A percentile compares a stretch with the other conserved stretches of the same genome.
Conservation (phyloP, 2,329 filamentous ascomycete genomes). For the Arachnopeziza araneosa region DNA sequence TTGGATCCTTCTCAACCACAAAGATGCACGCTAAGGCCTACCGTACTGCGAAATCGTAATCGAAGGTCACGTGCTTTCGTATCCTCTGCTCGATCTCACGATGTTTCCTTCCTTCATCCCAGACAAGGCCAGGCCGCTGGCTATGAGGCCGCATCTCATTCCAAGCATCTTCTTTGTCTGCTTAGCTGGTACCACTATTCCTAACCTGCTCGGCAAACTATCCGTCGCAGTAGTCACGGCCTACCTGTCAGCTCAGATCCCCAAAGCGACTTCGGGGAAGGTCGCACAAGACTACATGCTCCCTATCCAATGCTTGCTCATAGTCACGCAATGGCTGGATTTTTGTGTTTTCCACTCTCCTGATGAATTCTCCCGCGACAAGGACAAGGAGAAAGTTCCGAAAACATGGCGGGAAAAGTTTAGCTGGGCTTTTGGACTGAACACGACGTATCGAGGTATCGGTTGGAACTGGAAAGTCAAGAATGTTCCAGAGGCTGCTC, state of each 20-base stretch:
- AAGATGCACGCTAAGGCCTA: not conserved
- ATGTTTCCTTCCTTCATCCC: conserved; percentile 10
- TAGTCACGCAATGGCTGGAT: conserved; percentile 7
- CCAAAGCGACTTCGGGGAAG: conserved; percentile 3
- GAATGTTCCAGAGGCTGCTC: conserved; percentile 7
- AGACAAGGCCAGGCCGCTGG: conserved; percentile 7
- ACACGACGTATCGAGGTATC: conserved; percentile 8
- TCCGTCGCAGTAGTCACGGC: not conserved
- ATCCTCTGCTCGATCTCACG: not conserved
- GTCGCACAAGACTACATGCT: conserved; percentile 4
- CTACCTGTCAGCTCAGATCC: conserved; percentile 6
- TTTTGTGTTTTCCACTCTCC: conserved; percentile 8
- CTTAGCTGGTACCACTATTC: conserved; percentile 8
- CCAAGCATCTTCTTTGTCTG: conserved; percentile 8
- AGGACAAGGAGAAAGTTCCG: not conserved
- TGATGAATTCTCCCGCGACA: conserved; percentile 1
- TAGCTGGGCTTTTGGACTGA: conserved; percentile 4
- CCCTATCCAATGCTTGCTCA: conserved; percentile 4
- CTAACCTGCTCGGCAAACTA: not conserved
- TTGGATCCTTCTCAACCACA: not conserved
- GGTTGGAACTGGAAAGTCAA: conserved; percentile 17
- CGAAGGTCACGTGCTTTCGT: not conserved
- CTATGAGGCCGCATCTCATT: conserved; percentile 4
- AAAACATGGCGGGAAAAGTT: conserved; percentile 3
- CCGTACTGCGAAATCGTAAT: not conserved